These are phyloP conservation scores for Penicillium capsulatum DNA, from an alignment of 2,329 filamentous ascomycete genomes.

Conservation along the genomic window DNA sequence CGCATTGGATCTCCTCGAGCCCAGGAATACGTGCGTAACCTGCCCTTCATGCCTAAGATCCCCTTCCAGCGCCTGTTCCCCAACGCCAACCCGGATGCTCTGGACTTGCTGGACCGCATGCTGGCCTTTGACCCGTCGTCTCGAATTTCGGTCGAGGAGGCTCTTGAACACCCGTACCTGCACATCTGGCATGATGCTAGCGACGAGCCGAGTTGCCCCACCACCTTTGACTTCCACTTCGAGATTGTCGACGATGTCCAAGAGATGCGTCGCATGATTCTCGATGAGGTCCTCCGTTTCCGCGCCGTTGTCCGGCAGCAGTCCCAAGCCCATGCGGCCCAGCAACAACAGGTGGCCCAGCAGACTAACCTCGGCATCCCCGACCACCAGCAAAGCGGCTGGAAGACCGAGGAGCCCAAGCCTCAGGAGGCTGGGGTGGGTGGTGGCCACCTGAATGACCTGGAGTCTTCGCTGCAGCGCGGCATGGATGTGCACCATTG, in stretches of 20 bases:
- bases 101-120: constrained; percentile 95
- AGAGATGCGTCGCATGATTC: constrained; percentile 95
- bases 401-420: constrained; percentile 58
- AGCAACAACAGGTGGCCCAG: constrained; percentile 41
- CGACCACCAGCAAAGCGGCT: constrained; percentile 53
- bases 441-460: constrained; percentile 42
- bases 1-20: constrained; percentile 93
- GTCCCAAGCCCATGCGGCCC: constrained; percentile 41
- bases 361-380: constrained; percentile 58
- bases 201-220: constrained; percentile 89
- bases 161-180: constrained; percentile 92
- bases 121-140: constrained; percentile 92
- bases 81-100: constrained; percentile 89
- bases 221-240: constrained; percentile 96
- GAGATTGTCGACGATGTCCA: constrained; percentile 93
- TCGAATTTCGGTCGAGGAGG: constrained; percentile 90
- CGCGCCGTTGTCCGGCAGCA: constrained; percentile 57
- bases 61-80: constrained; percentile 85
- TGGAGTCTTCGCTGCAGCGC: constrained; percentile 51
- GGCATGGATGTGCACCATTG: constrained; percentile 51
- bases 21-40: constrained; percentile 96
- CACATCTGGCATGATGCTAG: constrained; percentile 98
- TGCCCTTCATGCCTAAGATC: constrained; percentile 92
- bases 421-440: constrained; percentile 54
- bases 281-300: constrained; percentile 90